Evolutionary conservation across 257 asterid species (phyloP).

Genomic region (Gentiana straminea): DNA sequence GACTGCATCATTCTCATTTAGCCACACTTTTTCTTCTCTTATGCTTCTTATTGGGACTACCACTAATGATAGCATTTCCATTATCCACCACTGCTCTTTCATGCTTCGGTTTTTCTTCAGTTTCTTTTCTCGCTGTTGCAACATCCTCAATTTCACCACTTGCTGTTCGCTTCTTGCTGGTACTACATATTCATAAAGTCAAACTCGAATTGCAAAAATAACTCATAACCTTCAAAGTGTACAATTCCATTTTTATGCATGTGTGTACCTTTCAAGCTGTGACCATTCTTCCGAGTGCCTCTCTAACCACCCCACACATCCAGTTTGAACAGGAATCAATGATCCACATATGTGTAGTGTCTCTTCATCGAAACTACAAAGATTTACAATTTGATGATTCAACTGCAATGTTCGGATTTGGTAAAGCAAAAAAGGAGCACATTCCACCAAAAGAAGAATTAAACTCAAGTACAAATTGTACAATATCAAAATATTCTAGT

Average conservation of each 20-base stretch:
- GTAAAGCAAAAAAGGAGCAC: no score
- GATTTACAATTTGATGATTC: background rate
- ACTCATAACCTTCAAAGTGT: background rate
- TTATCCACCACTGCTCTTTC: slow-evolving; percentile 16
- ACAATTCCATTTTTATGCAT: background rate
- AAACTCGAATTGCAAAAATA: background rate
- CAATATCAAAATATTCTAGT: no score
- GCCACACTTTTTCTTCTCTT: slow-evolving; percentile 29
- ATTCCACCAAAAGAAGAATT: no score
- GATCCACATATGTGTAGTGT: slow-evolving; percentile 69
- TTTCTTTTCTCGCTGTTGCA: slow-evolving; percentile 12
- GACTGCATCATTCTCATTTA: slow-evolving; percentile 16
- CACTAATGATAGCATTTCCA: slow-evolving; percentile 7
- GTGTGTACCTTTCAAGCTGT: slow-evolving; percentile 44
- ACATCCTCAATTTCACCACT: slow-evolving; percentile 12
- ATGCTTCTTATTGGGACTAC: slow-evolving; percentile 22
- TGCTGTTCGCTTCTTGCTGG: slow-evolving; percentile 20
- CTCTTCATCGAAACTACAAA: slow-evolving; percentile 65
- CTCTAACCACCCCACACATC: slow-evolving; percentile 61
- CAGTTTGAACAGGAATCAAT: slow-evolving; percentile 43
- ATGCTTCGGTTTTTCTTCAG: slow-evolving; percentile 9
- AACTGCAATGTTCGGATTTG: no score
- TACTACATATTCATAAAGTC: slow-evolving; percentile 23
- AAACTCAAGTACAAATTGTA: no score
- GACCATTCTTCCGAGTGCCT: slow-evolving; percentile 43